Percentiles rank a stretch among this genome's conserved stretches.
These are phyloP conservation scores for Fraxinus anomala DNA, from an alignment of 257 asterid species.

Conservation along the genomic window DNA sequence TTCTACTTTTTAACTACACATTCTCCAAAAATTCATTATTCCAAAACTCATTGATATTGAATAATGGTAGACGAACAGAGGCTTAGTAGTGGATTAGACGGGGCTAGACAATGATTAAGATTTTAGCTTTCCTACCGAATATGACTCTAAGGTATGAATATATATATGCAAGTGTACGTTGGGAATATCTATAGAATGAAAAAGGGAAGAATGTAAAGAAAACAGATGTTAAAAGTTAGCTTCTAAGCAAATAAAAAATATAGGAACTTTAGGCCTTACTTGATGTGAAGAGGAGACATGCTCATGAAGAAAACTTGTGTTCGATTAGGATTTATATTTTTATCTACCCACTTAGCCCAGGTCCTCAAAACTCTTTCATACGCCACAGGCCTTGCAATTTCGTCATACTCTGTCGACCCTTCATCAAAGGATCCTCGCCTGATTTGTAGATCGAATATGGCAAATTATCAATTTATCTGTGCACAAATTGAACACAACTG, in stretches of 20 bases:
- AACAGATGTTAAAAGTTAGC: background rate
- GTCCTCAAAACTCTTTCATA: slow-evolving; percentile 69
- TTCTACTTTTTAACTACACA: no score
- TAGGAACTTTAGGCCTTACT: slow-evolving; percentile 37
- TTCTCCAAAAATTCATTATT: no score
- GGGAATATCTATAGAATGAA: no score
- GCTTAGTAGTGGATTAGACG: no score
- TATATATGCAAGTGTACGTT: background rate
- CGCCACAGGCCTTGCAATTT: slow-evolving; percentile 61
- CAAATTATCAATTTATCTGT: no score
- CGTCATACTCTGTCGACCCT: slow-evolving; percentile 66
- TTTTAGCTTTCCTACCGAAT: no score
- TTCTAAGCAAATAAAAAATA: background rate
- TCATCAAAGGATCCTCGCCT: slow-evolving; percentile 82
- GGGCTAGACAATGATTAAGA: no score
- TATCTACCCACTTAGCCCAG: slow-evolving; percentile 76
- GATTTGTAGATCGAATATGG: background rate
- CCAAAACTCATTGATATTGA: no score
- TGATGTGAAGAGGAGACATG: slow-evolving; percentile 97
- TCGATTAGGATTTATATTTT: slow-evolving; percentile 54
- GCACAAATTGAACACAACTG: background rate
- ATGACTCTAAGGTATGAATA: no score
- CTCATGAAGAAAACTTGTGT: slow-evolving; percentile 82
- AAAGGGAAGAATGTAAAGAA: background rate
- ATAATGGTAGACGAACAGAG: no score